A percentile compares a stretch with the other conserved stretches of the same genome.
Conservation (phyloP, 176 grass and related monocot genomes). For the Phyllostachys edulis region DNA sequence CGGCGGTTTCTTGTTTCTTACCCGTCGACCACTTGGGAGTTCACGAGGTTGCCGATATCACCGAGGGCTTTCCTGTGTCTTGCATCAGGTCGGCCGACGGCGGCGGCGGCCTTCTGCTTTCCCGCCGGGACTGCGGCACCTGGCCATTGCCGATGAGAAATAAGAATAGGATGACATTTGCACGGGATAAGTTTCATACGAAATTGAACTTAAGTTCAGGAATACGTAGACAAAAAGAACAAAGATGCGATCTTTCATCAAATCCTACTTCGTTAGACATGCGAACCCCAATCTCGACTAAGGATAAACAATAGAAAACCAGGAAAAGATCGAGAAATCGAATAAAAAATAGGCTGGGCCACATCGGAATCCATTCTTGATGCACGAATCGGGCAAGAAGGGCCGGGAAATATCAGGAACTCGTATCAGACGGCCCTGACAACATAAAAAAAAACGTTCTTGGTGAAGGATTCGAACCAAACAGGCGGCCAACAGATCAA, state of each 20-base stretch:
- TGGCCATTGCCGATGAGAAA: conserved; percentile 8
- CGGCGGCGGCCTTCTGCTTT: conserved; percentile 53
- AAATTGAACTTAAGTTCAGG: not conserved
- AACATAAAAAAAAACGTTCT: not conserved
- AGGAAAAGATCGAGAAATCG: not conserved
- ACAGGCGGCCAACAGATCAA: not conserved
- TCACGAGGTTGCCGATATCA: conserved; percentile 69
- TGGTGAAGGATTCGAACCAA: not conserved
- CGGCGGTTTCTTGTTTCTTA: not conserved
- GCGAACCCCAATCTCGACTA: not conserved
- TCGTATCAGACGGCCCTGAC: not conserved
- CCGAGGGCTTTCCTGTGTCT: conserved; percentile 48
- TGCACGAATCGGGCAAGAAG: not conserved
- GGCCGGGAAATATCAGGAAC: not conserved
- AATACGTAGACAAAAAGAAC: not conserved
- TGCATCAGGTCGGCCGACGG: conserved; percentile 9
- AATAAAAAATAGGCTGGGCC: not conserved
- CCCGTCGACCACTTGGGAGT: conserved; percentile 27
- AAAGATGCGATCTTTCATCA: not conserved
- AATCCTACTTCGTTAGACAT: not conserved
- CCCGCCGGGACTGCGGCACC: conserved; percentile 31
- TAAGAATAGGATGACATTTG: not conserved
- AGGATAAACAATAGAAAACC: not conserved
- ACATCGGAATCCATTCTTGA: not conserved
- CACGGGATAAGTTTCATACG: not conserved